Evolutionary conservation across 257 asterid species (phyloP), one percentile per base, ranked within the genome.

Genomic region (Penstemon barbatus): DNA sequence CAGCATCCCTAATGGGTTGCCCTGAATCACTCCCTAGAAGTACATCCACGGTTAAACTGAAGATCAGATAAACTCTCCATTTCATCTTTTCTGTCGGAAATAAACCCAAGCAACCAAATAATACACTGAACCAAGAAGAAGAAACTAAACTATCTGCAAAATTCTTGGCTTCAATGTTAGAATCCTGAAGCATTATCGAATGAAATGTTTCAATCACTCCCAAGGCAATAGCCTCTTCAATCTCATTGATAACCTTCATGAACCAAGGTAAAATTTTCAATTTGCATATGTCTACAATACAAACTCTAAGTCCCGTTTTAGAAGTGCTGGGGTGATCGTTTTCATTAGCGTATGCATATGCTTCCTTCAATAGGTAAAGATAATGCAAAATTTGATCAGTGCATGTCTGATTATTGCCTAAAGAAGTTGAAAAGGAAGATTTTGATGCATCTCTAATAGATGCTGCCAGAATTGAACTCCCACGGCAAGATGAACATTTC

Each of bases 321-420:
- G 78, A 60, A 42, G 89, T 63, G 66, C 40, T 69, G 5, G 82
- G 62, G 59, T 48, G 60, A 44, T 65, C 72, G 52, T 76, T 84
- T 59, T 72, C 85, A 65, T 69, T 77, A 78, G 76, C 82, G 72
- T 76, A 85, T 49, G 80, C 80, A 76, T 79, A 88, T 73, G 89
- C 90, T 83, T 93, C 99, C 85, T 88, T 93, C 77, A 88, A 76
- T 69, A 93, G 89, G 83, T 84, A 84, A 79, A 93, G 97, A 68
- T 82, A 84, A 86, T 87, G 87, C 84, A 91, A 65, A 69, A 87
- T 66, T 71, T 89, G 83, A 77, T 78, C 83, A 58, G 86, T 81
- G 57, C 78, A 66, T 64, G 72, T 72, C 53, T 66, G 78, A 65
- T 70, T 73, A 73, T 79, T 76, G 18, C 75, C 81, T 71, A 84